Percentiles rank a stretch among this genome's conserved stretches.
Conservation (phyloP, 305 asterid genomes). For the Solanum hybrid region DNA sequence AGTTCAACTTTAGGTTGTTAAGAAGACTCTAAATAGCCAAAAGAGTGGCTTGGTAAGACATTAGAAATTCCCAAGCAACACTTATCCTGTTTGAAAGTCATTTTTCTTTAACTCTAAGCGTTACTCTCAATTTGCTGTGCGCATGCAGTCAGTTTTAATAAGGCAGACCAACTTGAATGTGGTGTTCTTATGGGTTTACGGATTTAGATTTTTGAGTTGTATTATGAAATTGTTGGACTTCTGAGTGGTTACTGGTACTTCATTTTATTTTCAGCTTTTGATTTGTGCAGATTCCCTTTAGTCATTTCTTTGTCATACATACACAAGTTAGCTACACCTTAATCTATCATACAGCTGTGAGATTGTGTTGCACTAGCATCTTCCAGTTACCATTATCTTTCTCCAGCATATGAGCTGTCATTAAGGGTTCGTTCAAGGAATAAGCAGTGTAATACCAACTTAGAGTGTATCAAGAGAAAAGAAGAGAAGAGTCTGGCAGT, state of each 20-base stretch:
- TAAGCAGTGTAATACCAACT: no score
- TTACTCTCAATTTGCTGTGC: neutral
- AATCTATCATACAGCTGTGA: no score
- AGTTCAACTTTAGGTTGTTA: neutral
- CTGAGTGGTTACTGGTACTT: neutral
- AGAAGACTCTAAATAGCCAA: neutral
- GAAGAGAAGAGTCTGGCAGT: no score
- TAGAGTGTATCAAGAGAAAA: neutral
- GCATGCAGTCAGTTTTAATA: neutral
- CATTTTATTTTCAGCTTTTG: neutral
- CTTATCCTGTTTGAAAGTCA: neutral
- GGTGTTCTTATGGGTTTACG: neutral
- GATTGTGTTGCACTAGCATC: neutral
- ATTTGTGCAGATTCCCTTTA: neutral
- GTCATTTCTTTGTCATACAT: neutral
- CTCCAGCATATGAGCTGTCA: no score
- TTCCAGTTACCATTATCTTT: no score
- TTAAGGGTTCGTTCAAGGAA: no score
- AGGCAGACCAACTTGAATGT: neutral
- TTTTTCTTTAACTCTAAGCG: neutral
- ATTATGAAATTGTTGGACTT: neutral
- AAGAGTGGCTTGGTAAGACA: neutral
- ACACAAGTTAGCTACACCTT: neutral
- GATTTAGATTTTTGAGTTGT: neutral
- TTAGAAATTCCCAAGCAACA: neutral